Base-by-base conservation (phyloP, 768 basidiomycete genomes). In the Dictyophora rubrovolvata region DNA sequence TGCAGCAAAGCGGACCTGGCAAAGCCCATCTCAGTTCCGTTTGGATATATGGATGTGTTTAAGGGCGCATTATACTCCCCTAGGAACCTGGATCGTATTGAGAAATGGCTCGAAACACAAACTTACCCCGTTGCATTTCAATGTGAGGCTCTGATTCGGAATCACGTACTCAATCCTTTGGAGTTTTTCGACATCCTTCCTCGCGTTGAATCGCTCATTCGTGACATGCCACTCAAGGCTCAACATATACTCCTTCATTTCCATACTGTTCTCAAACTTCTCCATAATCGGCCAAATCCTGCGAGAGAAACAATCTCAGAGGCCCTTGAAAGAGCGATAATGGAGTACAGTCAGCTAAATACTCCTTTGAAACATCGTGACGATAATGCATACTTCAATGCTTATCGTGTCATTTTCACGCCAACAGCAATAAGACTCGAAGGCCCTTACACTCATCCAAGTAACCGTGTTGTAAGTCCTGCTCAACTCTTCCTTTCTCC, bases 111-210 rank as follows among this genome's bases (percentile, higher is more conserved):
- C 48, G 67, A 68, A 33, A 69, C 67, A 3, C 75, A 84, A 50
- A 73, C 78, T 14, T 91, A 86, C 86, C 69, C 73, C 4, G 75
- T 89, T 34, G 85, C 84, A 0, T 93, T 90, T 66, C 90, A 93
- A 68, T 71, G 90, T 28, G 88, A 88, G 67, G 79, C 82, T 0
- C 72, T 89, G 11, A 68, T 92, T 5, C 80, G 74, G 21, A 87
- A 85, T 60, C 79, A 79, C 0, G 69, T 80, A 18, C 73, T 91
- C 20, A 80, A 83, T 60, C 83, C 87, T 0, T 69, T 70, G 8
- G 85, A 89, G 35, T 48, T 92, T 1, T 66, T 70, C 6, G 64
- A 69, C 5, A 70, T 89, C 42, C 68, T 75, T 17, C 73, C 74
- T 1, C 67, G 65, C 4, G 72, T 89, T 47, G 70, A 74, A 21